These are phyloP conservation scores for Dujonia santamariae DNA, from an alignment of 1,139 yeast species.

Conservation along the genomic window DNA sequence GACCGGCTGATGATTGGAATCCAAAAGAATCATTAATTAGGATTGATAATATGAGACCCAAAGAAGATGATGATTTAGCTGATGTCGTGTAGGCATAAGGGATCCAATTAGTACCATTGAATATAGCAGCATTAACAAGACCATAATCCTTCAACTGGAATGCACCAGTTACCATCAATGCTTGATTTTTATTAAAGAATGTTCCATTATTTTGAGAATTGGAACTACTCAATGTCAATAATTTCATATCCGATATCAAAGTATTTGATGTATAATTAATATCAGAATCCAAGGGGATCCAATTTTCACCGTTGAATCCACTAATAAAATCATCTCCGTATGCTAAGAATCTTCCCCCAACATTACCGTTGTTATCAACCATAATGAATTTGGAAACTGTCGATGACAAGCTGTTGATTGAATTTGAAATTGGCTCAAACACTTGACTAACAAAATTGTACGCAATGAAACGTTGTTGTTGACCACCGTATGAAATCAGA, in stretches of 20 bases:
- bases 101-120: constrained; percentile 66
- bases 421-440: constrained; percentile 17
- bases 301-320: constrained; percentile 48
- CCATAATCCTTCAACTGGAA: constrained; percentile 55
- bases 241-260: constrained; percentile 37
- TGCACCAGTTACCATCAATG: constrained; percentile 62
- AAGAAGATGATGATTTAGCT: constrained; percentile 13
- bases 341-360: constrained; percentile 51
- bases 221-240: constrained; percentile 32
- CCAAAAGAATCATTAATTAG: constrained; percentile 36
- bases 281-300: constrained; percentile 40
- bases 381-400: constrained; percentile 49
- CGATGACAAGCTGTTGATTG: constrained; percentile 20
- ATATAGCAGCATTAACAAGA: constrained; percentile 62
- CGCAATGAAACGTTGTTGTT: constrained; percentile 40
- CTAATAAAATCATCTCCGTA: constrained; percentile 50
- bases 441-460: constrained; percentile 46
- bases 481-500: constrained; percentile 41
- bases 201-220: constrained; percentile 24
- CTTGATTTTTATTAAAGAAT: constrained; percentile 41
- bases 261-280: constrained; percentile 28
- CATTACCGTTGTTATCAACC: constrained; percentile 40
- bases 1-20: constrained; percentile 37
- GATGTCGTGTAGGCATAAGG: constrained; percentile 51
- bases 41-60: constrained; percentile 33